Conservation (phyloP, 1,284 basidiomycete species). For the Baeospora myosura region DNA sequence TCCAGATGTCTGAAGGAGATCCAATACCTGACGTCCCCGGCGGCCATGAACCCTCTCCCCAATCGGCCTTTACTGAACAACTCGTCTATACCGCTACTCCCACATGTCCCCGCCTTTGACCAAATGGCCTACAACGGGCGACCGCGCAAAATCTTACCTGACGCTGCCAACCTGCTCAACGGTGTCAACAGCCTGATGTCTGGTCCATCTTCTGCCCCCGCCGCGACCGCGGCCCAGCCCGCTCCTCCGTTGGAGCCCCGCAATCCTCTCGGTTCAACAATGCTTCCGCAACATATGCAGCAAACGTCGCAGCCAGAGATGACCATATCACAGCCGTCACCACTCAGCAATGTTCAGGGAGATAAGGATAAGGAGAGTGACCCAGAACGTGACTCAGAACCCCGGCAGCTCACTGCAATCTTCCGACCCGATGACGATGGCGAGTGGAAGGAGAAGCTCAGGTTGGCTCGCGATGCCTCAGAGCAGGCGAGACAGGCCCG, state of each 20-base stretch:
- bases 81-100: conserved; percentile 54
- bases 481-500: conserved; percentile 36
- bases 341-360: conserved; percentile 28
- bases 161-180: conserved; percentile 59
- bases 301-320: conserved; percentile 30
- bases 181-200: conserved; percentile 42
- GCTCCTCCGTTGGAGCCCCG: conserved; percentile 43
- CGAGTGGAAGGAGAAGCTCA: conserved; percentile 76
- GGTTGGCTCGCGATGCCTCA: conserved; percentile 54
- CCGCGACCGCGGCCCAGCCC: conserved; percentile 33
- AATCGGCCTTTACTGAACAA: conserved; percentile 72
- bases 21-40: conserved; percentile 91
- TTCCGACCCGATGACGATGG: conserved; percentile 79
- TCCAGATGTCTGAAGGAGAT: conserved; percentile 92
- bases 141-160: conserved; percentile 72
- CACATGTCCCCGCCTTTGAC: conserved; percentile 67
- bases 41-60: conserved; percentile 94
- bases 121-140: conserved; percentile 66
- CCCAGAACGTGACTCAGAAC: conserved; percentile 38
- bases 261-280: conserved; percentile 35
- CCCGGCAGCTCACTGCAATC: conserved; percentile 68
- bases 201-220: conserved; percentile 42
- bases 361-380: conserved; percentile 22
- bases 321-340: conserved; percentile 18
- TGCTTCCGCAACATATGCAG: conserved; percentile 29